Conservation (phyloP, 176 grass and related monocot genomes). For the Elaeis guineensis region DNA sequence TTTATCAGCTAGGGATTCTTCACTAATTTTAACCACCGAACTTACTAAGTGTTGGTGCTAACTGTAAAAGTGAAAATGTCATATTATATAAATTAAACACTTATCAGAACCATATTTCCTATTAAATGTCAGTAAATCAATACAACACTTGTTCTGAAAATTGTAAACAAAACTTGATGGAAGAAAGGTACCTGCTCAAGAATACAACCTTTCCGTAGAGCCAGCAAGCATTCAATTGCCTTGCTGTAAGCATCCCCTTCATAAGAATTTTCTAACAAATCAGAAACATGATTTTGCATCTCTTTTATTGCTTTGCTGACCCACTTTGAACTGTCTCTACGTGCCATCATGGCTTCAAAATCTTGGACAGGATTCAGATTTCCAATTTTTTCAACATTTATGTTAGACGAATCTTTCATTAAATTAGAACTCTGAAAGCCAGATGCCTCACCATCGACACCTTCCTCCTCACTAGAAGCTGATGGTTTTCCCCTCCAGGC, state of each 20-base stretch:
- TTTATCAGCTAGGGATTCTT: too few species aligned
- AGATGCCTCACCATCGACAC: conserved; percentile 22
- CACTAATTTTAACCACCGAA: too few species aligned
- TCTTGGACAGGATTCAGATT: conserved; percentile 70
- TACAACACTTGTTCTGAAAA: neutral
- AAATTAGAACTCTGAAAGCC: conserved; percentile 29
- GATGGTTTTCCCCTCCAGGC: conserved; percentile 22
- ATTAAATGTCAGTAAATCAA: too few species aligned
- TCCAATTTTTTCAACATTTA: conserved; percentile 38
- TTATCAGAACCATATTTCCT: too few species aligned
- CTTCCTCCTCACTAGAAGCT: conserved; percentile 41
- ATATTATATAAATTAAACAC: too few species aligned
- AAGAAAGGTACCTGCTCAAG: conserved; percentile 70
- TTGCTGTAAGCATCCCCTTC: conserved; percentile 43
- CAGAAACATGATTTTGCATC: conserved; percentile 50
- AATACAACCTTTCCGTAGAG: conserved; percentile 71
- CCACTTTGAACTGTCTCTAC: conserved; percentile 69
- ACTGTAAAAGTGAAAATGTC: too few species aligned
- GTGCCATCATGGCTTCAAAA: conserved; percentile 80
- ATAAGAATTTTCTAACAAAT: conserved; percentile 52
- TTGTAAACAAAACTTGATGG: neutral
- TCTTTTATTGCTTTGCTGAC: conserved; percentile 63
- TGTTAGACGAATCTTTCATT: conserved; percentile 25
- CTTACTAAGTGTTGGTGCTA: too few species aligned
- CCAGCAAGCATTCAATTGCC: conserved; percentile 65